These are phyloP conservation scores for Penicillium vulpinum DNA, from an alignment of 2,329 filamentous ascomycete species.

Conservation along the genomic window DNA sequence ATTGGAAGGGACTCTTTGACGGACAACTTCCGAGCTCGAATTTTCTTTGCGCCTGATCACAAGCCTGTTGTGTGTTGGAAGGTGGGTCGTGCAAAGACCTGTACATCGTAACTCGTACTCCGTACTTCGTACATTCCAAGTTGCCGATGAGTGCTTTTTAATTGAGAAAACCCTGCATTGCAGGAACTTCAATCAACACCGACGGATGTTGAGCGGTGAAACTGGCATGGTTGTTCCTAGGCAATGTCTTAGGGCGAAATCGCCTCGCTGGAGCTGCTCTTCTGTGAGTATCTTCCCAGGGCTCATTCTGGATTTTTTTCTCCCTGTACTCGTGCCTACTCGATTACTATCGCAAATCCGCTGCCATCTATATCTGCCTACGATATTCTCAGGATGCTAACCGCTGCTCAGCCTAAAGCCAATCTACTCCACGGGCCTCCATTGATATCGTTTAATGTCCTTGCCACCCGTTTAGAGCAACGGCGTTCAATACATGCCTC, in stretches of 20 bases:
- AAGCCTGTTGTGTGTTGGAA: not conserved
- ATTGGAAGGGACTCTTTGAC: slow-evolving; percentile 1
- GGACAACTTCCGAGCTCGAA: slow-evolving; percentile 24
- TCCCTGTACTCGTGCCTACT: not conserved
- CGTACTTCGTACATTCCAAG: not conserved
- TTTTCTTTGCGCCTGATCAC: not conserved
- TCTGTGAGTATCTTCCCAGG: slow-evolving; percentile 14
- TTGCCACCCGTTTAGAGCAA: slow-evolving; percentile 8
- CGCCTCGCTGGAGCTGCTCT: slow-evolving; percentile 12
- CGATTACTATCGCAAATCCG: not conserved
- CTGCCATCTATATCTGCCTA: not conserved
- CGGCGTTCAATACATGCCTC: slow-evolving; percentile 15
- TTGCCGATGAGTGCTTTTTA: slow-evolving; percentile 12
- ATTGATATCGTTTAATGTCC: slow-evolving; percentile 18
- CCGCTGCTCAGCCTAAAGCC: slow-evolving; percentile 24
- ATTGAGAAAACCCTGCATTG: slow-evolving; percentile 11
- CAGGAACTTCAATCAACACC: not conserved
- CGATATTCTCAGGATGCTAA: slow-evolving; percentile 25
- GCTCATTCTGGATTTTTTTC: not conserved
- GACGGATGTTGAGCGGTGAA: slow-evolving; percentile 20
- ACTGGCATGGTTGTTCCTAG: slow-evolving; percentile 17
- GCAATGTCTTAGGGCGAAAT: slow-evolving; percentile 6
- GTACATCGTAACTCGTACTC: not conserved
- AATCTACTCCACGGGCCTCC: slow-evolving; percentile 14
- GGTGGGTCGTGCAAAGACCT: slow-evolving; percentile 14